Evolutionary conservation across 164 flowering plant species (phyloP).

Genomic region (Piper longum): DNA sequence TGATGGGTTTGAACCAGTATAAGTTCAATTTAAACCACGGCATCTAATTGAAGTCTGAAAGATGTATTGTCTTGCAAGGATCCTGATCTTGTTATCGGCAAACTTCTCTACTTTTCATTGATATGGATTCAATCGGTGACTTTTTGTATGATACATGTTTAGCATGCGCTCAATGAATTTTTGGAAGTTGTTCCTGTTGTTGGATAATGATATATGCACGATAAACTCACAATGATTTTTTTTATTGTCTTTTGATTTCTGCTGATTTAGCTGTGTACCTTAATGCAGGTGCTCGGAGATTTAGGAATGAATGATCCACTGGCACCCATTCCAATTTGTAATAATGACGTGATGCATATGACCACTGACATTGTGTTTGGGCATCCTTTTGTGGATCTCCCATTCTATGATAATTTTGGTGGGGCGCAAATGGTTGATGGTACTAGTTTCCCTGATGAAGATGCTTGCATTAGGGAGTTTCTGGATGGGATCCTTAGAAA

Average conservation of each 20-base stretch:
- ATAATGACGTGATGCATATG: conserved; percentile 15
- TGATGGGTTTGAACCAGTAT: no score
- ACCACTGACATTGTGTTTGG: conserved; percentile 15
- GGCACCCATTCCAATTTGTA: conserved; percentile 8
- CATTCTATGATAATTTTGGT: conserved; percentile 12
- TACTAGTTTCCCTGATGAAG: conserved; percentile 23
- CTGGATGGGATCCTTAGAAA: conserved; percentile 20
- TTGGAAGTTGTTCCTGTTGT: neutral
- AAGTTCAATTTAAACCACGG: neutral
- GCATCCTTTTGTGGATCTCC: conserved; percentile 12
- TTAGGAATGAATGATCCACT: conserved; percentile 5
- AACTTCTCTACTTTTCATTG: neutral
- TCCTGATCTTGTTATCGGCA: neutral
- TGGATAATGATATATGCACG: neutral
- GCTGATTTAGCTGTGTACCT: neutral
- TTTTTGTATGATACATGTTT: neutral
- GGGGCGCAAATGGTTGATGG: conserved; percentile 7
- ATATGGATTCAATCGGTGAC: neutral
- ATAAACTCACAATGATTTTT: neutral
- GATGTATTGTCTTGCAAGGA: neutral
- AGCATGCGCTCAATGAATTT: neutral
- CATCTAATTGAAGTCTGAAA: neutral
- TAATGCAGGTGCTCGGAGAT: conserved; percentile 10
- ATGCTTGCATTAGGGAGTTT: conserved; percentile 17
- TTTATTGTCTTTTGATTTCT: neutral